These are phyloP conservation scores for Trametes cubensis DNA, from an alignment of 768 basidiomycete species.

Conservation along the genomic window DNA sequence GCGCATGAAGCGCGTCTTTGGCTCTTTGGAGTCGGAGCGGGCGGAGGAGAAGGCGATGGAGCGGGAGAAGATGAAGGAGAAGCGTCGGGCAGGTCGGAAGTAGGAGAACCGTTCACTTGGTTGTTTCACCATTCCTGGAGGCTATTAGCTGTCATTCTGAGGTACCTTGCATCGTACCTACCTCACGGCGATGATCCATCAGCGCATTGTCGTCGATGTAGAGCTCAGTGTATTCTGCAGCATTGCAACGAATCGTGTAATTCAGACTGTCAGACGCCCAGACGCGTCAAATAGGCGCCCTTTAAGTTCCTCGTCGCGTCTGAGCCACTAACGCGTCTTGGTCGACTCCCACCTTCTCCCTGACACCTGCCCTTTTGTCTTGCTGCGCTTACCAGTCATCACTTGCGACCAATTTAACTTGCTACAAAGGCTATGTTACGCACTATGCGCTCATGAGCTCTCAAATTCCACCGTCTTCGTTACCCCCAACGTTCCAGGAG, in stretches of 20 bases:
- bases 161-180: no score
- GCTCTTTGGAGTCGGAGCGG: constrained; percentile 79
- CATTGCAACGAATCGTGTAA: no score
- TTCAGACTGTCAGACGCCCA: no score
- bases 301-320: no score
- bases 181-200: no score
- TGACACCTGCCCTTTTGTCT: no score
- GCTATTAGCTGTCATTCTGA: no score
- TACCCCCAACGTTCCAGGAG: constrained; percentile 29
- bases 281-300: constrained; percentile 1
- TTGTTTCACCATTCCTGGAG: neutral
- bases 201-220: no score
- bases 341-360: neutral
- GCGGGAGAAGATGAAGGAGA: constrained; percentile 76
- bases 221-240: no score
- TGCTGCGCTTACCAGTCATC: neutral
- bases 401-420: neutral
- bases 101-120: constrained; percentile 32
- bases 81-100: constrained; percentile 76
- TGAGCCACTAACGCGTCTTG: constrained; percentile 15
- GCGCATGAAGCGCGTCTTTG: constrained; percentile 82
- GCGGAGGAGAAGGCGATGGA: constrained; percentile 95
- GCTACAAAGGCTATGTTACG: no score
- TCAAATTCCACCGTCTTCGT: constrained; percentile 17
- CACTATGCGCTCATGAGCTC: constrained; percentile 16